These are phyloP conservation scores for Macrocybe gigantea DNA, from an alignment of 768 basidiomycete genomes.

Conservation along the genomic window DNA sequence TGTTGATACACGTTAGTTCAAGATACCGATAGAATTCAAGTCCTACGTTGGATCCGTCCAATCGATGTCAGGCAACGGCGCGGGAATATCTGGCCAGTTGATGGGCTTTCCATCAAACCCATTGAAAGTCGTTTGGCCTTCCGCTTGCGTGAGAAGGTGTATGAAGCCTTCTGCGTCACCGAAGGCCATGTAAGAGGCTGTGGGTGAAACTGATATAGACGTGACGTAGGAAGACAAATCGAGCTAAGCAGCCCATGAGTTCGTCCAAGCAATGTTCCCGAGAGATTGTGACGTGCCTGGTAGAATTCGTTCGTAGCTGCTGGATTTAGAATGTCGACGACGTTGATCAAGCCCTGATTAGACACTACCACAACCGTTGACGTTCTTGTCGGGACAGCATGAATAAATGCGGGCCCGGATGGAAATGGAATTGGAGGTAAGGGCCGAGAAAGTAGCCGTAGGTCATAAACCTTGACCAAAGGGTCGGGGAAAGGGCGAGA, in stretches of 20 bases:
- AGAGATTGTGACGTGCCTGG: conserved; percentile 45
- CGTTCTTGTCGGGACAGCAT: conserved; percentile 69
- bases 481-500: conserved; percentile 86
- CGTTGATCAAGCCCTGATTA: conserved; percentile 75
- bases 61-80: conserved; percentile 61
- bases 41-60: conserved; percentile 82
- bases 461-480: conserved; percentile 87
- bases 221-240: conserved; percentile 73
- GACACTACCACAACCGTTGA: conserved; percentile 74
- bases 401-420: conserved; percentile 81
- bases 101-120: conserved; percentile 84
- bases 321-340: conserved; percentile 75
- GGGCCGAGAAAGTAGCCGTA: conserved; percentile 68
- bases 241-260: not conserved
- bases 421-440: conserved; percentile 86
- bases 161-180: conserved; percentile 84
- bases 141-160: conserved; percentile 73
- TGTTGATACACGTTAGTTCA: not conserved
- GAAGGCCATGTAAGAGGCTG: conserved; percentile 88
- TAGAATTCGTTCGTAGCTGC: conserved; percentile 69
- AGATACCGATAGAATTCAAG: not conserved
- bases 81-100: conserved; percentile 78
- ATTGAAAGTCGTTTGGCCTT: conserved; percentile 67
- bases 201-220: conserved; percentile 76
- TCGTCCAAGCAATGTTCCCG: too few species aligned